Base-by-base conservation (phyloP, 192 early-diverging fungal species). In the Entophlyctis luteolus region DNA sequence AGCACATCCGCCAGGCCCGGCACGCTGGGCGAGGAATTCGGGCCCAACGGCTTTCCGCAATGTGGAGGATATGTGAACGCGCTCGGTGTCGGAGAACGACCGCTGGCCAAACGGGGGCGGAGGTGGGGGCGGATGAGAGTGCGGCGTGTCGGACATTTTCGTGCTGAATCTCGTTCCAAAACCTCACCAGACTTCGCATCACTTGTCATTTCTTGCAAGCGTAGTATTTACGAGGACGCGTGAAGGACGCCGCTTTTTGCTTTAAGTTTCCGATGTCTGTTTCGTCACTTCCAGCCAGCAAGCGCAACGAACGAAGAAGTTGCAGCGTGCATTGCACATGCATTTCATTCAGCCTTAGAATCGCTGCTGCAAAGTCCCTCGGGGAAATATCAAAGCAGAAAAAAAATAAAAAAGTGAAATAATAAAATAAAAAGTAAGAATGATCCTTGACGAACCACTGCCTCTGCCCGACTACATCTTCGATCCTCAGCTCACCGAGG, bases 11-110 rank as follows among this genome's bases (percentile, higher is more conserved):
- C 90, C 90, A 31, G 89, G 87, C 3, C 89, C 91, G 22, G 81
- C 46, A 2, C 91, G 82, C 1, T 77, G 79, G 50, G 82, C 74
- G 4, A 91, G 55, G 50, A 81, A 86, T 67, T 93, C 90, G 10
- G 90, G 88, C 0, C 87, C 84, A 22, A 92, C 79, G 35, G 79
- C 79, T 60, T 84, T 76, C 20, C 75, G 63, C n/a, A 91, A 79
- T 23, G 70, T 78, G 2, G 48, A n/a, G n/a, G 29, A 32, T 28
- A 79, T 68, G 18, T 35, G 54, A 25, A 20, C 22, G 6, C 67
- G 58, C 45, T 75, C 73, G 6, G n/a, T 52, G 4, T 70, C 72
- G 32, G 23, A 50, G 52, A 75, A 75, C 4, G 62, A 49, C 6
- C 42, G 54, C n/a, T 67, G 65, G 25, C 65, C 65, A 52, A 67